Conservation (phyloP, 2,329 filamentous ascomycete genomes). For the Eutypella sp. region DNA sequence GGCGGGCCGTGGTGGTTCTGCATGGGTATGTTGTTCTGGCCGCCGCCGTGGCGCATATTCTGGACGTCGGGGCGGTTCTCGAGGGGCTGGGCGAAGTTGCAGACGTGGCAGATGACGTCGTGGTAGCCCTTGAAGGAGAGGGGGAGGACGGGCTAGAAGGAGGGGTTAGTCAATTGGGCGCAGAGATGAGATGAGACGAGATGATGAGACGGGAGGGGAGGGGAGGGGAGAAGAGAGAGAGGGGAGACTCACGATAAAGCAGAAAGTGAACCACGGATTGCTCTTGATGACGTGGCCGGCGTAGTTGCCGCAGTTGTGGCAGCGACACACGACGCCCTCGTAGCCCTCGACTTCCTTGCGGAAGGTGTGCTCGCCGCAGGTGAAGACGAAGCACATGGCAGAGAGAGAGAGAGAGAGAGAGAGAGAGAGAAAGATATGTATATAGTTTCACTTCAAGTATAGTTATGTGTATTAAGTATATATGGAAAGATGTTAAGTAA, state of each 20-base stretch:
- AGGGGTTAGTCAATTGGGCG: constrained; percentile 11
- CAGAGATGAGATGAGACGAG: too few relatives aligned
- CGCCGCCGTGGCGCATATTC: constrained; percentile 43
- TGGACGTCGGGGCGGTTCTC: constrained; percentile 52
- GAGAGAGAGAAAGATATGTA: not conserved
- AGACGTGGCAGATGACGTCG: constrained; percentile 70
- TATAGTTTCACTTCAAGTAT: too few relatives aligned
- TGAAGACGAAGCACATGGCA: constrained; percentile 57
- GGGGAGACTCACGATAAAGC: constrained; percentile 56
- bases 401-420: not conserved
- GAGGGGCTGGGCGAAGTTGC: constrained; percentile 68
- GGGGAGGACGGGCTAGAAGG: constrained; percentile 59
- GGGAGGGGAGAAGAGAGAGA: not conserved
- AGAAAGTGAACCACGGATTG: constrained; percentile 74
- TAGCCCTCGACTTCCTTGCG: constrained; percentile 56
- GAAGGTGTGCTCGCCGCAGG: constrained; percentile 58
- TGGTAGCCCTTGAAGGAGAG: constrained; percentile 63
- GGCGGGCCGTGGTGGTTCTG: constrained; percentile 25
- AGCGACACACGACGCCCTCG: constrained; percentile 57
- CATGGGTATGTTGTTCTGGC: constrained; percentile 30
- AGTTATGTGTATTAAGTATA: too few relatives aligned
- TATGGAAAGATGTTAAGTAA: too few relatives aligned
- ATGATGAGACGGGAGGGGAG: not conserved
- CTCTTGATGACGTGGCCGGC: constrained; percentile 56
- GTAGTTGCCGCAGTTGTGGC: constrained; percentile 64